Percentiles rank a stretch among this genome's conserved stretches.
Conservation (phyloP, 495 filamentous ascomycete species). For the Hypoxylon perforatum region DNA sequence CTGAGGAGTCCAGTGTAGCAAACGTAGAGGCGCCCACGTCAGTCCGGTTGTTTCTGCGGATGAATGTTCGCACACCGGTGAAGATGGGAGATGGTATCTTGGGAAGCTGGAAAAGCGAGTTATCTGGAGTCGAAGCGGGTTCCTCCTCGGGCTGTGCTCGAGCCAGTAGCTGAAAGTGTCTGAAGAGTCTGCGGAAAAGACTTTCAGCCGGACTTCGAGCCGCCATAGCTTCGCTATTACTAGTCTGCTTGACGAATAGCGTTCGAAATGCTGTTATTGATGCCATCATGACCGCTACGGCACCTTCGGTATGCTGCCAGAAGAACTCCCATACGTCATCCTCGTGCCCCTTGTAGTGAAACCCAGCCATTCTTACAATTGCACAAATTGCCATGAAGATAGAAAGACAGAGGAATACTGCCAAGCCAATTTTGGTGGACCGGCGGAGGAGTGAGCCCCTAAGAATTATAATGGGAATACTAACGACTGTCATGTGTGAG, state of each 20-base stretch:
- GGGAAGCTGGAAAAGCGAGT: not conserved
- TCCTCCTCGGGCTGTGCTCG: no score
- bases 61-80: conserved; percentile 8
- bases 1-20: conserved; percentile 6
- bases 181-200: no score
- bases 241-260: conserved; percentile 24
- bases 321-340: conserved; percentile 35
- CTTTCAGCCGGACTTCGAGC: no score
- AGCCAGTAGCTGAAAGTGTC: no score
- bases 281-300: conserved; percentile 31
- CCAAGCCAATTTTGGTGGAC: conserved; percentile 27
- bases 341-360: conserved; percentile 16
- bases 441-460: conserved; percentile 22
- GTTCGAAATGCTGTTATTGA: conserved; percentile 34
- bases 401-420: conserved; percentile 27
- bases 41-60: conserved; percentile 8
- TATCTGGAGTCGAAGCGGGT: not conserved
- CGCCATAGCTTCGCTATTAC: no score
- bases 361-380: conserved; percentile 14
- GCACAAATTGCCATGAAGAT: conserved; percentile 33
- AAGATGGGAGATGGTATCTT: conserved; percentile 7
- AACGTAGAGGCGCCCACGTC: no score
- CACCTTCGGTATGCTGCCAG: conserved; percentile 31
- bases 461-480: conserved; percentile 32
- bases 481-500: conserved; percentile 16